Evolutionary conservation across 768 basidiomycete genomes (phyloP).

Genomic region (Suillus placidus): DNA sequence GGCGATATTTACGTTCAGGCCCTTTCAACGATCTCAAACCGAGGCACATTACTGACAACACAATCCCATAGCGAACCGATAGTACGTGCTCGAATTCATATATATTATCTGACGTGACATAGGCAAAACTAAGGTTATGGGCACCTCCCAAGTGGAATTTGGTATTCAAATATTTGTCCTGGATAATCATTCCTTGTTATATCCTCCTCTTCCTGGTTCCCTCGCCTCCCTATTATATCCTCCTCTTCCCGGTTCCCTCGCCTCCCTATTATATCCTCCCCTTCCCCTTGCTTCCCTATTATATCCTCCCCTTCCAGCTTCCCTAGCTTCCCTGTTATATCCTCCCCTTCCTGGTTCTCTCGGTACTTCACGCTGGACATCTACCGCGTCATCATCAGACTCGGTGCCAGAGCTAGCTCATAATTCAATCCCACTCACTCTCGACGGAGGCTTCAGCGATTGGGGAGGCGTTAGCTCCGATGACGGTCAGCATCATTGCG

Average conservation of each 20-base stretch:
- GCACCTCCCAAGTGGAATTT: not conserved
- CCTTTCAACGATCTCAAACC: not conserved
- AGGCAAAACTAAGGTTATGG: not conserved
- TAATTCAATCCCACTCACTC: not conserved
- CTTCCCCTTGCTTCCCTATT: not conserved
- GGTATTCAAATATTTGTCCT: not conserved
- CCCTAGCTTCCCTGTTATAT: not conserved
- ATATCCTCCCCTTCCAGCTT: not conserved
- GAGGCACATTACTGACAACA: not conserved
- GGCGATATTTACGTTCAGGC: not conserved
- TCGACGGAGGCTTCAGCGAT: not conserved
- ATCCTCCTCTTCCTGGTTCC: not conserved
- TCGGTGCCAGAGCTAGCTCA: not conserved
- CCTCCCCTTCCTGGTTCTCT: not conserved
- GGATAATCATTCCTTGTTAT: not conserved
- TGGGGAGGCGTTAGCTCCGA: not conserved
- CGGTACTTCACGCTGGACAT: not conserved
- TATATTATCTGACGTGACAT: not conserved
- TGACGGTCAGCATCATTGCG: not conserved
- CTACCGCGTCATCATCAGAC: not conserved
- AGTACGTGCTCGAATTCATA: not conserved
- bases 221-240: not conserved
- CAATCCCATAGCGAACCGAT: not conserved
- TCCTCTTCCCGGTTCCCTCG: not conserved
- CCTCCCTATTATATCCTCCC: not conserved